Percentiles rank a stretch among this genome's conserved stretches.
Evolutionary conservation across 2,329 filamentous ascomycete species (phyloP).

Genomic region (Neopestalotiopsis sp.): DNA sequence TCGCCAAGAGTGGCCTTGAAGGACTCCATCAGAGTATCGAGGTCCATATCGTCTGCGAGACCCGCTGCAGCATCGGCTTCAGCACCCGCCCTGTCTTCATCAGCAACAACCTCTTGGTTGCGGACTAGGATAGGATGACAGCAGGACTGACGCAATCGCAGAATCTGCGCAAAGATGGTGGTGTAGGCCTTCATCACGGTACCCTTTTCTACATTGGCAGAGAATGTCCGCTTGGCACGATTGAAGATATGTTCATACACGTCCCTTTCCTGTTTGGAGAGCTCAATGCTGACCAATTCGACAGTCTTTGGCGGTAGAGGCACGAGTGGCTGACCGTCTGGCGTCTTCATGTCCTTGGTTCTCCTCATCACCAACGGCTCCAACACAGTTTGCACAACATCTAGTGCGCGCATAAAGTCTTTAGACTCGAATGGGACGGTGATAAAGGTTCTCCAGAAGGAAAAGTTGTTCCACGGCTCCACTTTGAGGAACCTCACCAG

Average conservation of each 20-base stretch:
- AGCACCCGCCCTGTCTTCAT: slow-evolving; percentile 83
- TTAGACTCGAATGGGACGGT: slow-evolving; percentile 96
- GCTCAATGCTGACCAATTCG: slow-evolving; percentile 84
- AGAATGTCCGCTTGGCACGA: slow-evolving; percentile 82
- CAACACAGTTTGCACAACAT: slow-evolving; percentile 95
- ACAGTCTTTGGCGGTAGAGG: slow-evolving; percentile 80
- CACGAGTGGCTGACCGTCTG: slow-evolving; percentile 75
- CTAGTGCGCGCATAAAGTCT: slow-evolving; percentile 89
- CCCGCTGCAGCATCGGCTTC: slow-evolving; percentile 81
- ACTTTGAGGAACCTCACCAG: slow-evolving; percentile 91
- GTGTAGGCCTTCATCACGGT: slow-evolving; percentile 95
- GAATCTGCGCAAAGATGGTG: slow-evolving; percentile 95
- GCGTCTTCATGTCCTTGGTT: slow-evolving; percentile 98
- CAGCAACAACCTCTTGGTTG: slow-evolving; percentile 81
- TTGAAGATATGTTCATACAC: slow-evolving; percentile 92
- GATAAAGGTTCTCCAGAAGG: slow-evolving; percentile 99
- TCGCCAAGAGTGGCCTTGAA: slow-evolving; percentile 75
- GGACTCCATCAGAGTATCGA: slow-evolving; percentile 81
- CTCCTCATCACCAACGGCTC: slow-evolving; percentile 94
- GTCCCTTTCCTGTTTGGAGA: slow-evolving; percentile 83
- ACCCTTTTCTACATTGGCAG: slow-evolving; percentile 85
- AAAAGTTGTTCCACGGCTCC: slow-evolving; percentile 98
- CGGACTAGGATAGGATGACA: slow-evolving; percentile 91
- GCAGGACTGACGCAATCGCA: slow-evolving; percentile 90
- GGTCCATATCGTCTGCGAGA: slow-evolving; percentile 93